These are phyloP conservation scores for Exserohilum rostratum DNA, from an alignment of 2,329 filamentous ascomycete genomes.

Conservation along the genomic window DNA sequence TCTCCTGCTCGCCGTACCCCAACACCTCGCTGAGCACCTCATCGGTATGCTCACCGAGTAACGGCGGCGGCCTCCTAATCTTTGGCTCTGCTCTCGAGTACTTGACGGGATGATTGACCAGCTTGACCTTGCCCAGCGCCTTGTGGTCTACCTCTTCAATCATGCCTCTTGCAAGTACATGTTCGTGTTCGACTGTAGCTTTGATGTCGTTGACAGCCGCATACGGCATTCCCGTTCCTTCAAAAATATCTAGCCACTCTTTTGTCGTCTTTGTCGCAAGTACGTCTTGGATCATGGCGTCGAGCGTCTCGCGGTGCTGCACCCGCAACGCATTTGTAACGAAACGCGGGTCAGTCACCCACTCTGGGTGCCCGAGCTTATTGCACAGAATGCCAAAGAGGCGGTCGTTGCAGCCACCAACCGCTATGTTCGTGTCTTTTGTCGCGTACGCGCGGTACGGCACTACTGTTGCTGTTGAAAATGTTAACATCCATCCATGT, in stretches of 20 bases:
- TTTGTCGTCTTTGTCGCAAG: slow-evolving; percentile 78
- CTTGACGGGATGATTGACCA: slow-evolving; percentile 93
- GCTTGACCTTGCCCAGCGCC: slow-evolving; percentile 79
- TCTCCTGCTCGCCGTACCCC: slow-evolving; percentile 31
- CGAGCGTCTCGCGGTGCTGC: slow-evolving; percentile 74
- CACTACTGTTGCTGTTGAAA: slow-evolving; percentile 75
- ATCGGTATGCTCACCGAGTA: slow-evolving; percentile 62
- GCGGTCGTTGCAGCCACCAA: slow-evolving; percentile 68
- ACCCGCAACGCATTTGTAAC: slow-evolving; percentile 65
- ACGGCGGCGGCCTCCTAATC: slow-evolving; percentile 78
- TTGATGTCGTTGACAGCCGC: slow-evolving; percentile 93
- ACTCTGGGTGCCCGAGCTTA: slow-evolving; percentile 62
- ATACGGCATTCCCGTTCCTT: slow-evolving; percentile 92
- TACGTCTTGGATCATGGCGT: slow-evolving; percentile 75
- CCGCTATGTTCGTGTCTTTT: slow-evolving; percentile 64
- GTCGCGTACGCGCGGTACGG: slow-evolving; percentile 83
- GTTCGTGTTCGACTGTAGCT: slow-evolving; percentile 79
- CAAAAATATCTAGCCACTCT: slow-evolving; percentile 85
- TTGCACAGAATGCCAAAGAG: slow-evolving; percentile 66
- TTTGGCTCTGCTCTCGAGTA: slow-evolving; percentile 81
- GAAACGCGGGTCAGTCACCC: slow-evolving; percentile 63
- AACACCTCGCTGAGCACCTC: slow-evolving; percentile 41
- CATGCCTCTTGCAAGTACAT: slow-evolving; percentile 82
- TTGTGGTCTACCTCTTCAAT: slow-evolving; percentile 84
- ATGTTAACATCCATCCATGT: background rate